Evolutionary conservation across 140 eudicot species (phyloP), one percentile per base, ranked within the genome.

Genomic region (Oenanthe javanica): DNA sequence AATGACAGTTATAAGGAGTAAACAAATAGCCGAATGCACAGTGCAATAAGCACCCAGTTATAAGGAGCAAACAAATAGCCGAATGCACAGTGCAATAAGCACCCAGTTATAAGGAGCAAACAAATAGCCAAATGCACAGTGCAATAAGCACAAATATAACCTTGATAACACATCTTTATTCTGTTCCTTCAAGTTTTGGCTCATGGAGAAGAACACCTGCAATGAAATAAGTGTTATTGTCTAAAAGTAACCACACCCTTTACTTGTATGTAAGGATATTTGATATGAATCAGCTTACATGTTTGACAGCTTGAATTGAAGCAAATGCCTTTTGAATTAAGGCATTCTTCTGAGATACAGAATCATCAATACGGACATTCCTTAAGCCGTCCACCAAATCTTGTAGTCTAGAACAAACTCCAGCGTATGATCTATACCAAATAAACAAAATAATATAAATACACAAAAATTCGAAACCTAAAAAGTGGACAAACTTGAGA

Each of bases 131-230:
- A 7, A 57, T 19, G 48, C 63, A 38, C 16, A 77, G 23, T 4
- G 50, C 64, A 83, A 77, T 4, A 64, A 79, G 50, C 75, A 85
- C 51, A 27, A 79, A 31, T 51, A 42, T 82, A 57, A 94, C 99
- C 99, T 92, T 45, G 77, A 80, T 55, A 95, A 46, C 46, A 72
- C 43, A 21, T 75, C 87, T 83, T 81, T 87, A 40, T 85, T 88
- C 75, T 81, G 88, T 31, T 92, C 92, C 89, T 88, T 92, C 9
- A 84, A 82, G 52, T 42, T 76, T 77, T 69, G 87, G 76, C 76
- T 84, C 96, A 92, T 89, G 67, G 93, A 83, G 74, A 78, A 79
- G 88, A 87, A 95, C 23, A 91, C 92, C 99, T 95, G 87, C 85
- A 87, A 82, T 64, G 72, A 49, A 75, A 63, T 21, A 82, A 23